phyloP scores from a whole-genome alignment of 1,284 basidiomycete species.

The Ustilago vetiveriae region DNA sequence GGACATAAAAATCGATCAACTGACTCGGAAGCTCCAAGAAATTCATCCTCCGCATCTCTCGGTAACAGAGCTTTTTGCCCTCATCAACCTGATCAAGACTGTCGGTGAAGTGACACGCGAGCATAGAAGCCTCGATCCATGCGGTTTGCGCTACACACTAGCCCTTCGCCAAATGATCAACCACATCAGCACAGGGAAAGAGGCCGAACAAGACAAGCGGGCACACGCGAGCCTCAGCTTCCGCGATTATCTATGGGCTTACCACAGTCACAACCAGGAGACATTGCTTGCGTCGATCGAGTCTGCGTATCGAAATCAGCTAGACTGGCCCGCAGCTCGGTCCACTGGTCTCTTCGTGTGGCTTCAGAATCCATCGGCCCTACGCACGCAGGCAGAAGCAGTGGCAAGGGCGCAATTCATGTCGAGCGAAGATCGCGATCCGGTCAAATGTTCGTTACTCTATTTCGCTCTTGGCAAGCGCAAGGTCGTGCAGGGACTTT shows the following conservation, averaged over 20 bases:
- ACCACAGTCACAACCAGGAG: constrained; percentile 90
- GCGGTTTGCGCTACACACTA: constrained; percentile 73
- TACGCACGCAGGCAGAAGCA: constrained; percentile 77
- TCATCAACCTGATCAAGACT: constrained; percentile 83
- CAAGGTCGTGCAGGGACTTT: constrained; percentile 89
- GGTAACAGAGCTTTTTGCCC: constrained; percentile 79
- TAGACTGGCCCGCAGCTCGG: constrained; percentile 86
- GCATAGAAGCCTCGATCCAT: constrained; percentile 82
- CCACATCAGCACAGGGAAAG: background rate
- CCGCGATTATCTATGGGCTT: constrained; percentile 93
- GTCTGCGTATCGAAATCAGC: constrained; percentile 79
- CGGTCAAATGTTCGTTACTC: constrained; percentile 85
- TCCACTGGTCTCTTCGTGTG: constrained; percentile 87
- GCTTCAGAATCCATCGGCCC: constrained; percentile 76
- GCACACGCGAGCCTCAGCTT: constrained; percentile 74
- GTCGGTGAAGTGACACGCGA: constrained; percentile 90
- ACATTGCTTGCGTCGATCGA: constrained; percentile 78
- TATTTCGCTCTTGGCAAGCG: constrained; percentile 94
- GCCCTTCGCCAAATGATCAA: constrained; percentile 38
- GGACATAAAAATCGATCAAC: constrained; percentile 11
- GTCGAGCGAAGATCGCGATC: constrained; percentile 75
- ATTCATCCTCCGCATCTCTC: constrained; percentile 77
- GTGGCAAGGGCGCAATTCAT: constrained; percentile 93
- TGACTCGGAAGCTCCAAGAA: constrained; percentile 71
- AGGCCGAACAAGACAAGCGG: background rate